Conservation (phyloP, 805 yeast genomes). For the Schwanniomyces occidentalis region DNA sequence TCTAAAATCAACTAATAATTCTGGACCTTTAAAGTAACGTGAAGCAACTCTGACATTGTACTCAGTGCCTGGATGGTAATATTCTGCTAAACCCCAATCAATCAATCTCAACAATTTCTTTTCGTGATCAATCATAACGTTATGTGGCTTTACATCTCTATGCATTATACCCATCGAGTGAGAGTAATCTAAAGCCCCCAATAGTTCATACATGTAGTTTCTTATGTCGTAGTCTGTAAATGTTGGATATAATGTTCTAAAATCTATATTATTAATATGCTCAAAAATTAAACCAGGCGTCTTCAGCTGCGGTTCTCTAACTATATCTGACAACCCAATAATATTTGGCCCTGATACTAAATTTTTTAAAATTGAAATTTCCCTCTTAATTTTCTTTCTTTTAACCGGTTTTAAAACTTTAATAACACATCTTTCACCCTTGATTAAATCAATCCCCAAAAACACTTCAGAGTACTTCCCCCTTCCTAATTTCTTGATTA, state of each 20-base stretch:
- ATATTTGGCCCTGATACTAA: slow-evolving; percentile 82
- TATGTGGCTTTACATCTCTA: slow-evolving; percentile 92
- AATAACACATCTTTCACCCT: slow-evolving; percentile 71
- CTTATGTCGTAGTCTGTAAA: slow-evolving; percentile 74
- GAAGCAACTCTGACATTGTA: slow-evolving; percentile 92
- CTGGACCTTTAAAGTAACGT: slow-evolving; percentile 91
- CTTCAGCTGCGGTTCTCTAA: slow-evolving; percentile 79
- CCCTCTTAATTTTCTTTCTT: slow-evolving; percentile 88
- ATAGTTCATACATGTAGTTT: slow-evolving; percentile 78
- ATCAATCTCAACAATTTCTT: slow-evolving; percentile 64
- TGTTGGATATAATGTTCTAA: slow-evolving; percentile 81
- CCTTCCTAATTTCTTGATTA: slow-evolving; percentile 80
- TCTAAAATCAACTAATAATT: slow-evolving; percentile 76
- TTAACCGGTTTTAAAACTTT: slow-evolving; percentile 93
- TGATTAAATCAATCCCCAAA: slow-evolving; percentile 69
- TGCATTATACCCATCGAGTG: slow-evolving; percentile 96
- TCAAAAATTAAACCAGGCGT: slow-evolving; percentile 91
- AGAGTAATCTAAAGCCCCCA: slow-evolving; percentile 80
- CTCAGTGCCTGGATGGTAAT: slow-evolving; percentile 85
- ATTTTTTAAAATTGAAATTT: slow-evolving; percentile 83
- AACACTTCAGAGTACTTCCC: slow-evolving; percentile 95
- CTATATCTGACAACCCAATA: slow-evolving; percentile 75
- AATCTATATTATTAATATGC: slow-evolving; percentile 80
- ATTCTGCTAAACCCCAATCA: slow-evolving; percentile 96
- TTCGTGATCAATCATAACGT: slow-evolving; percentile 86